Percentiles rank a stretch among this genome's conserved stretches.
These are phyloP conservation scores for Coprinopsis sp. DNA, from an alignment of 768 basidiomycete genomes.

Conservation along the genomic window DNA sequence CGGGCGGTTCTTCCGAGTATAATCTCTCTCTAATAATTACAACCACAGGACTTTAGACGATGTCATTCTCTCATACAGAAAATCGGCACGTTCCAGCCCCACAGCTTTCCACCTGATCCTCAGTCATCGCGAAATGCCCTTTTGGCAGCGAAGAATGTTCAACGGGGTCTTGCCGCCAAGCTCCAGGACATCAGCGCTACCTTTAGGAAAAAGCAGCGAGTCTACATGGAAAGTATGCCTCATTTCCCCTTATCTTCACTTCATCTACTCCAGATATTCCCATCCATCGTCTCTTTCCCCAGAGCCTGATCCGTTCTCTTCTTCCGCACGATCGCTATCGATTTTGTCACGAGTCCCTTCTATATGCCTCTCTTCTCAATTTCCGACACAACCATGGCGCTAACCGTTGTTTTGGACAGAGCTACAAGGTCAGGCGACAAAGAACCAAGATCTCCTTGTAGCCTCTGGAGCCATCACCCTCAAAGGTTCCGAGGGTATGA, in stretches of 20 bases:
- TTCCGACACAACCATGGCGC: slow-evolving; percentile 1
- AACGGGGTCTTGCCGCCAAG: slow-evolving; percentile 92
- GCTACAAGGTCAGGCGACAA: slow-evolving; percentile 95
- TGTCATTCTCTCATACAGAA: slow-evolving; percentile 68
- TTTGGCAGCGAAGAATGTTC: slow-evolving; percentile 86
- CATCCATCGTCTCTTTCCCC: slow-evolving; percentile 13
- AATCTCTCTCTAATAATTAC: slow-evolving; percentile 12
- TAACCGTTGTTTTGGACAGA: slow-evolving; percentile 40
- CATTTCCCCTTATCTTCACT: slow-evolving; percentile 15
- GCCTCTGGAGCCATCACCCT: slow-evolving; percentile 84
- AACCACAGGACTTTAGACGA: slow-evolving; percentile 58
- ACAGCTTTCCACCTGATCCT: slow-evolving; percentile 60
- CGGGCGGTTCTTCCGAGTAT: slow-evolving; percentile 41
- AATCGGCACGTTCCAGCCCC: slow-evolving; percentile 55
- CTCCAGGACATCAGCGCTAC: slow-evolving; percentile 88
- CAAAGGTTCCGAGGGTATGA: slow-evolving; percentile 76
- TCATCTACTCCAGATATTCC: slow-evolving; percentile 9
- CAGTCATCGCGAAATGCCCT: slow-evolving; percentile 39
- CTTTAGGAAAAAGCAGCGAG: slow-evolving; percentile 96
- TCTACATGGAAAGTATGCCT: slow-evolving; percentile 93
- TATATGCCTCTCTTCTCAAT: slow-evolving; percentile 9
- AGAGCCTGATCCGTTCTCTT: slow-evolving; percentile 19
- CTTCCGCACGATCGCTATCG: slow-evolving; percentile 15
- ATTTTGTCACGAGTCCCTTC: slow-evolving; percentile 15
- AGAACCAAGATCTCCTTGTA: slow-evolving; percentile 90